Conservation (phyloP, 345 rosid genomes). For the Populus simonii region DNA sequence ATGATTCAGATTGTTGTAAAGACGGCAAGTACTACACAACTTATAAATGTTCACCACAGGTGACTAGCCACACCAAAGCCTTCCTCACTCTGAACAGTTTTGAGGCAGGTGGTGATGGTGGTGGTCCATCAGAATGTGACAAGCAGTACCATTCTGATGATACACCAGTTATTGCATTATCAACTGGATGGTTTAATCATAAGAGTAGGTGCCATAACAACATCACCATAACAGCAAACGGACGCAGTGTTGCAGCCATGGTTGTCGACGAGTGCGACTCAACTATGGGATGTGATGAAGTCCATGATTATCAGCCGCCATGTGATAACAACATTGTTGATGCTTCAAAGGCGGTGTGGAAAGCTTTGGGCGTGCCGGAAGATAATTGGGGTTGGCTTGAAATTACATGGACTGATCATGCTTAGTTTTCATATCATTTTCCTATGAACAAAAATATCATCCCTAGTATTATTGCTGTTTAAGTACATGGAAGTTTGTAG, state of each 20-base stretch:
- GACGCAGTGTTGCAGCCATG: not conserved
- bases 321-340: slow-evolving; percentile 14
- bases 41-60: slow-evolving; percentile 25
- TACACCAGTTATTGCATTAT: not conserved
- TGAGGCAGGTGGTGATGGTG: slow-evolving; percentile 12
- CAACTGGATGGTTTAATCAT: slow-evolving; percentile 9
- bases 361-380: slow-evolving; percentile 9
- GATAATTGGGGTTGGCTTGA: not conserved
- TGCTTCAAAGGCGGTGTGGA: slow-evolving; percentile 14
- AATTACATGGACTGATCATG: slow-evolving; percentile 9
- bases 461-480: too few species aligned
- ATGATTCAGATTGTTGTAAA: slow-evolving; percentile 16
- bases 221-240: not conserved
- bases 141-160: slow-evolving; percentile 10
- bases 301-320: slow-evolving; percentile 16
- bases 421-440: not conserved
- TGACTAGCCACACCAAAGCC: slow-evolving; percentile 20
- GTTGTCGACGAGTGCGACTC: slow-evolving; percentile 16
- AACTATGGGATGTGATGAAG: slow-evolving; percentile 2
- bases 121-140: slow-evolving; percentile 15
- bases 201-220: slow-evolving; percentile 3
- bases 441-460: too few species aligned
- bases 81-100: slow-evolving; percentile 10
- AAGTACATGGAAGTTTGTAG: too few species aligned
- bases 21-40: slow-evolving; percentile 17